Conservation (phyloP, 1,284 basidiomycete species). For the Irpex sp. region DNA sequence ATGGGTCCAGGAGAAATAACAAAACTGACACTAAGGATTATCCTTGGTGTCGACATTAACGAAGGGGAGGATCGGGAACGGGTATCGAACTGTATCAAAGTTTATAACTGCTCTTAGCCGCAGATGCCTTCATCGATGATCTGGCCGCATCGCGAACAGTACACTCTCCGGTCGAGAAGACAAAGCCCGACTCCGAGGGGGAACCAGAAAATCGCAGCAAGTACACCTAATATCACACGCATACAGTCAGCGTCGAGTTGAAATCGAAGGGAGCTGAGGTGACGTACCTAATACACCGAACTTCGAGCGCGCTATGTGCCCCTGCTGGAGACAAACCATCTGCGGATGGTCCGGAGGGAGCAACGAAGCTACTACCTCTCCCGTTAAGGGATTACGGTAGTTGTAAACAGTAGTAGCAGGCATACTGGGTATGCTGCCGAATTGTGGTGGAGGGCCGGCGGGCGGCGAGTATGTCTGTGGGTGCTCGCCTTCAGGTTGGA, state of each 20-base stretch:
- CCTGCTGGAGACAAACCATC: conserved; percentile 77
- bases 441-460: conserved; percentile 13
- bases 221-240: conserved; percentile 46
- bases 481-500: conserved; percentile 14
- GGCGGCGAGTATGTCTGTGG: conserved; percentile 5
- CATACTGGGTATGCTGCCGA: conserved; percentile 15
- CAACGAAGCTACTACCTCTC: conserved; percentile 44
- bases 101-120: conserved; percentile 16
- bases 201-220: conserved; percentile 81
- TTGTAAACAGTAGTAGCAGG: conserved; percentile 35
- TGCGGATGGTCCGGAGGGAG: conserved; percentile 74
- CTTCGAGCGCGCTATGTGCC: conserved; percentile 58
- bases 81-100: no score
- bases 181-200: conserved; percentile 74
- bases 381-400: conserved; percentile 43
- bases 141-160: conserved; percentile 55
- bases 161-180: conserved; percentile 64
- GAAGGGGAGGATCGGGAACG: background rate
- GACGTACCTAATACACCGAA: conserved; percentile 67
- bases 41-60: no score
- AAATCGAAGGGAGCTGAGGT: background rate
- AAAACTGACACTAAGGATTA: no score
- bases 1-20: background rate
- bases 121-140: conserved; percentile 34
- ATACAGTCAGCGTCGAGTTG: background rate